Evolutionary conservation across 495 filamentous ascomycete genomes (phyloP).

Genomic region (Venustampulla echinocandica): DNA sequence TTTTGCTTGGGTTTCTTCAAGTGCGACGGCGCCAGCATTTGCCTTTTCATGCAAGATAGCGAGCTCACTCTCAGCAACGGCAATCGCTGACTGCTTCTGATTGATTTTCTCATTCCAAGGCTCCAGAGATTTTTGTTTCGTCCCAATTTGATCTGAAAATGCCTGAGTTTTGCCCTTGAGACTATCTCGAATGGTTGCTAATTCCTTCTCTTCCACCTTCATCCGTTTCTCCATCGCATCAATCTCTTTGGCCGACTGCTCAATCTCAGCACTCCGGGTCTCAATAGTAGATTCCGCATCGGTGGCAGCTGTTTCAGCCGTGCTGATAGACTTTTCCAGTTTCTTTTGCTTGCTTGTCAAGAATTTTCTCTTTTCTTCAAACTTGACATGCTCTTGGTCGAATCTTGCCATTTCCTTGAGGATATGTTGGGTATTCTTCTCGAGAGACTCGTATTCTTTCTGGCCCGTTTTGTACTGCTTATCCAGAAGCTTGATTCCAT

Average conservation of each 20-base stretch:
- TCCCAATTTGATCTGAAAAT: conserved; percentile 83
- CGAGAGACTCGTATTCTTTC: conserved; percentile 74
- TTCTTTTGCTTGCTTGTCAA: conserved; percentile 84
- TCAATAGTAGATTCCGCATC: conserved; percentile 72
- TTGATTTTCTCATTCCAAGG: conserved; percentile 97
- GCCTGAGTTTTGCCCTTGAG: conserved; percentile 93
- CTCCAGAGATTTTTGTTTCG: conserved; percentile 88
- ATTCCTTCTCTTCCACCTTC: conserved; percentile 70
- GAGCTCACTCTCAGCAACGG: conserved; percentile 88
- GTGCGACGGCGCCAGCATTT: conserved; percentile 72
- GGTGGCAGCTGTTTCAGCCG: conserved; percentile 49
- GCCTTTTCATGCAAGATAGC: conserved; percentile 82
- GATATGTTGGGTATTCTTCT: conserved; percentile 71
- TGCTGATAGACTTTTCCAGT: conserved; percentile 77
- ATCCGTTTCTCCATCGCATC: conserved; percentile 62
- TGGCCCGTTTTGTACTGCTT: conserved; percentile 72
- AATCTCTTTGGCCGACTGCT: conserved; percentile 63
- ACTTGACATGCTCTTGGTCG: conserved; percentile 93
- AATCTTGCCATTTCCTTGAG: conserved; percentile 84
- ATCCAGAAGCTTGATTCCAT: conserved; percentile 81
- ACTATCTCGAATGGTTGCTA: conserved; percentile 67
- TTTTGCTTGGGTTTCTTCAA: conserved; percentile 78
- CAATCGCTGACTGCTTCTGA: conserved; percentile 84
- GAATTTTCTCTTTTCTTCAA: conserved; percentile 96
- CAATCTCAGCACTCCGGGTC: conserved; percentile 68